Evolutionary conservation across 345 rosid genomes (phyloP).

Genomic region (Citrus maxima): DNA sequence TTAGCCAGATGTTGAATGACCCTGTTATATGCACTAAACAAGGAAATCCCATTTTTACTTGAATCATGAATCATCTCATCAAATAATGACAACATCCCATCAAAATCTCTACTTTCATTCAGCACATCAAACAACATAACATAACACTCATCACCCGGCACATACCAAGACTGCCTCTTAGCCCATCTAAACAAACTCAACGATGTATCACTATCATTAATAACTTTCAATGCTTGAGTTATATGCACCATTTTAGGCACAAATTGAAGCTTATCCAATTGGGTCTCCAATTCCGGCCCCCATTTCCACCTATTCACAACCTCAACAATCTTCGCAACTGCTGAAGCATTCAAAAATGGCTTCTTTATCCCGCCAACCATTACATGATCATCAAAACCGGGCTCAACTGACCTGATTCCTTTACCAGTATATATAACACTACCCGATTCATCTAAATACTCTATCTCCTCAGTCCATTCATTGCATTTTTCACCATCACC

Average conservation of each 20-base stretch:
- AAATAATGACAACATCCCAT: conserved; percentile 65
- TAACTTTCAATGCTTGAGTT: conserved; percentile 64
- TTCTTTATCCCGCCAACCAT: conserved; percentile 83
- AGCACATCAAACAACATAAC: conserved; percentile 68
- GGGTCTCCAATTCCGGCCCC: conserved; percentile 96
- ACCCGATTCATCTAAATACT: conserved; percentile 94
- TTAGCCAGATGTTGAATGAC: conserved; percentile 85
- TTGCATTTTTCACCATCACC: conserved; percentile 31
- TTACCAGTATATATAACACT: conserved; percentile 71
- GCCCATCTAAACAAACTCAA: conserved; percentile 89
- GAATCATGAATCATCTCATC: conserved; percentile 79
- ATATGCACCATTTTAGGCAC: conserved; percentile 81
- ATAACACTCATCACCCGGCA: conserved; percentile 62
- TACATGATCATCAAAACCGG: conserved; percentile 82
- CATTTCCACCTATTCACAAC: conserved; percentile 94
- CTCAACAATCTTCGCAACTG: conserved; percentile 88
- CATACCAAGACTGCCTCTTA: conserved; percentile 84
- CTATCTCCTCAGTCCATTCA: conserved; percentile 80
- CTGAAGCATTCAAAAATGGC: conserved; percentile 71
- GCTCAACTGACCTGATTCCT: conserved; percentile 85
- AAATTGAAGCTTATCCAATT: conserved; percentile 79
- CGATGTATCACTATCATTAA: conserved; percentile 57
- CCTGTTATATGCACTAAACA: conserved; percentile 57
- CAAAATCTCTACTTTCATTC: conserved; percentile 65
- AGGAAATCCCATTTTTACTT: conserved; percentile 30